Evolutionary conservation across 768 basidiomycete species (phyloP).

Genomic region (Rubroboletus satanas): DNA sequence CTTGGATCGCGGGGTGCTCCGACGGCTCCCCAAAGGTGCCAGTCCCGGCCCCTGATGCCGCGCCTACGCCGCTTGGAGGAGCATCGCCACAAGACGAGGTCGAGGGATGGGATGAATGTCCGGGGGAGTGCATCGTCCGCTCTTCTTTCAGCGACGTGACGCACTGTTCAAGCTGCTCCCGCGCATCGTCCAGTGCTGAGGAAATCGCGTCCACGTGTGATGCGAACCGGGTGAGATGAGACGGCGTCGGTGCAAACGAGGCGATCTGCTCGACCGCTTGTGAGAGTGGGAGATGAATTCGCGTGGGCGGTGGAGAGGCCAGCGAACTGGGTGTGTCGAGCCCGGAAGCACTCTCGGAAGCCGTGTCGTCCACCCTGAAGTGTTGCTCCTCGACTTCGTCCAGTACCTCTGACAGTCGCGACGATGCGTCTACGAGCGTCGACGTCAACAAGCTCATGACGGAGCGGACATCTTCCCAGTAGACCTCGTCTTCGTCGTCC

Average conservation of each 20-base stretch:
- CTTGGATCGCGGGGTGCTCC: slow-evolving; percentile 53
- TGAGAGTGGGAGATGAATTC: slow-evolving; percentile 12
- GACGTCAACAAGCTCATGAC: slow-evolving; percentile 68
- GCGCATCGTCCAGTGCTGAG: slow-evolving; percentile 66
- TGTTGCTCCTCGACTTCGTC: slow-evolving; percentile 54
- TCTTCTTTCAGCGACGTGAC: slow-evolving; percentile 52
- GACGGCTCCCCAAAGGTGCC: slow-evolving; percentile 10
- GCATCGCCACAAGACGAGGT: slow-evolving; percentile 14
- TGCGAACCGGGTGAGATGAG: slow-evolving; percentile 63
- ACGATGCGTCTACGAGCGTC: slow-evolving; percentile 61
- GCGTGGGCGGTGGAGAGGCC: slow-evolving; percentile 15
- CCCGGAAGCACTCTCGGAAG: slow-evolving; percentile 19
- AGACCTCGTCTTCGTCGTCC: slow-evolving; percentile 68
- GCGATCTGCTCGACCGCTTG: slow-evolving; percentile 11
- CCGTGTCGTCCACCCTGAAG: slow-evolving; percentile 46
- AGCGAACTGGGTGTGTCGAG: slow-evolving; percentile 15
- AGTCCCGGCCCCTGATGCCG: no score
- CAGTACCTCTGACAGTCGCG: slow-evolving; percentile 59
- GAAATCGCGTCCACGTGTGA: slow-evolving; percentile 70
- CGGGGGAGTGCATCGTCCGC: slow-evolving; percentile 7
- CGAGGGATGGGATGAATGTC: slow-evolving; percentile 21
- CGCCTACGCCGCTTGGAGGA: background rate
- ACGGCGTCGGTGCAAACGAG: slow-evolving; percentile 75
- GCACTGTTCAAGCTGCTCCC: slow-evolving; percentile 61
- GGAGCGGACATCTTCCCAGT: slow-evolving; percentile 82